phyloP scores from a whole-genome alignment of 169 alveolate genomes.

The Toxoplasma gondii region DNA sequence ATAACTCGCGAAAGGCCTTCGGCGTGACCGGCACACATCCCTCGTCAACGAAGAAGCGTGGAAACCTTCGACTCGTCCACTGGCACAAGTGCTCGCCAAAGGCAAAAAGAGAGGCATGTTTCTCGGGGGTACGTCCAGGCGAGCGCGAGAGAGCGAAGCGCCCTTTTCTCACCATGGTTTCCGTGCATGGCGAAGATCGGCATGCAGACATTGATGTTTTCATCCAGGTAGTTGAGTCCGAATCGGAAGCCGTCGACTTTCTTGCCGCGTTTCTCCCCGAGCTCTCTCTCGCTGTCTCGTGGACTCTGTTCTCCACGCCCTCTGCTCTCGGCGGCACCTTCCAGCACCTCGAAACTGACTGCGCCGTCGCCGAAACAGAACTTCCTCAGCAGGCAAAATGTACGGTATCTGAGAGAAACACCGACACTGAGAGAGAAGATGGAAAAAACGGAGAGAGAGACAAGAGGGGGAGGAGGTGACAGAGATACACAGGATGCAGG shows the following conservation, averaged over 20 bases:
- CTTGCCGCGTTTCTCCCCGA: neutral
- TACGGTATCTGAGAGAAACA: conserved; percentile 53
- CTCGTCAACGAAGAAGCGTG: no score
- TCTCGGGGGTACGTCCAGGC: no score
- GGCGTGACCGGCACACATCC: no score
- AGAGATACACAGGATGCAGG: neutral
- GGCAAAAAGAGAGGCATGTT: no score
- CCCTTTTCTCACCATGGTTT: conserved; percentile 71
- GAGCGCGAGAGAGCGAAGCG: no score
- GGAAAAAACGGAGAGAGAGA: neutral
- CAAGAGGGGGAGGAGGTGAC: neutral
- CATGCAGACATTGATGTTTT: conserved; percentile 79
- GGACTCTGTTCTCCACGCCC: neutral
- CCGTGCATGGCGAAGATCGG: conserved; percentile 77
- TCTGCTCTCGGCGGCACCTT: neutral
- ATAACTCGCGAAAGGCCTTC: no score
- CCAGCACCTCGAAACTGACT: conserved; percentile 69
- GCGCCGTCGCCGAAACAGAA: conserved; percentile 79
- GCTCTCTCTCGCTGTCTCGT: neutral
- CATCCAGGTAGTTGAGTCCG: conserved; percentile 77
- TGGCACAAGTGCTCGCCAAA: no score
- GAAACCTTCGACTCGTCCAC: no score
- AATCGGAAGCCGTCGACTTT: conserved; percentile 40
- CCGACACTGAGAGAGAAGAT: neutral
- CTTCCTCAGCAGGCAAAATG: conserved; percentile 66